phyloP scores from a whole-genome alignment of 139 green algal species.

The Chlorella ohadii region DNA sequence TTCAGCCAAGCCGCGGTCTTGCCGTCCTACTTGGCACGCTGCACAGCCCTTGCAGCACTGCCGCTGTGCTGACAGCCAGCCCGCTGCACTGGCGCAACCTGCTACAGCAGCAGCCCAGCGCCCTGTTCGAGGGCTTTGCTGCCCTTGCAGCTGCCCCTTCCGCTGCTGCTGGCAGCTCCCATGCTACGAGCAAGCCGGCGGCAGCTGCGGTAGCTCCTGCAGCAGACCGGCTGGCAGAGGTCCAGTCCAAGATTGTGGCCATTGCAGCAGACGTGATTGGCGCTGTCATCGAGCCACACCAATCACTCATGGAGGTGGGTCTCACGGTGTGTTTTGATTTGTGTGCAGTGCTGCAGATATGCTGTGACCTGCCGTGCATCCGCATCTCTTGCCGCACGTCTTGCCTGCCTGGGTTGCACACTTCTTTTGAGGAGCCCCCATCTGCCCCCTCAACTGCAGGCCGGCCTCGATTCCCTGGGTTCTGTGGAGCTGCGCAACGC shows the following conservation, averaged over 20 bases:
- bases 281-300: constrained; percentile 34
- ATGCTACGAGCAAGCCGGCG: background rate
- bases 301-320: constrained; percentile 69
- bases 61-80: background rate
- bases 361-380: too few species aligned
- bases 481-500: constrained; percentile 54
- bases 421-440: too few species aligned
- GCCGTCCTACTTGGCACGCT: constrained; percentile 56
- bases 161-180: too few species aligned
- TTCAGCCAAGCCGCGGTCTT: constrained; percentile 10
- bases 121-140: background rate
- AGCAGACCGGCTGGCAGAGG: background rate
- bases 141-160: background rate
- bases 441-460: constrained; percentile 28
- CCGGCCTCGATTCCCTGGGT: constrained; percentile 78
- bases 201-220: background rate
- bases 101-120: background rate
- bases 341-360: too few species aligned
- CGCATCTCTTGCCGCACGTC: too few species aligned
- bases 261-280: background rate
- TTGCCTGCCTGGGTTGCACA: too few species aligned
- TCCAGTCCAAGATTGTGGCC: background rate
- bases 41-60: background rate
- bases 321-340: background rate
- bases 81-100: constrained; percentile 23